Evolutionary conservation across 164 flowering plant genomes (phyloP).

Genomic region (Tetrastigma voinierianum): DNA sequence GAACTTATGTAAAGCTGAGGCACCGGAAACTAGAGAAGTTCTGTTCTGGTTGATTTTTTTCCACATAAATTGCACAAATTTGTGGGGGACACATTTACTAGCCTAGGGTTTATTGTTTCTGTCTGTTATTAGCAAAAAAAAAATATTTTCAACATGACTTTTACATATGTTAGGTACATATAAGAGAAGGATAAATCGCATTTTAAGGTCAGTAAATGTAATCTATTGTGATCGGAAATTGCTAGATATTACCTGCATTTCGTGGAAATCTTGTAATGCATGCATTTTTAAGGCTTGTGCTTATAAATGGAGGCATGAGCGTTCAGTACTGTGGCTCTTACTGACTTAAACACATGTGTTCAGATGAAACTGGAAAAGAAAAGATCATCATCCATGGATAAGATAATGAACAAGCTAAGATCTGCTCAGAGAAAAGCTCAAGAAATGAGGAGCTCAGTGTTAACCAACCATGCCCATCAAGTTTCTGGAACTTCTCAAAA

Average conservation of each 20-base stretch:
- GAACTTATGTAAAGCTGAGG: constrained; percentile 96
- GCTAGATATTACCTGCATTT: neutral
- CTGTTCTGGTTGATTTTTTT: constrained; percentile 6
- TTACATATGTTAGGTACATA: too few species aligned
- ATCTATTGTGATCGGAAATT: neutral
- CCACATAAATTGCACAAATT: neutral
- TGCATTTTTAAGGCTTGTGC: neutral
- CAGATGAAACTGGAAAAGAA: constrained; percentile 95
- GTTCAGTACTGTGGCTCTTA: neutral
- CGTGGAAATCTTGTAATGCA: neutral
- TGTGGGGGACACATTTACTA: too few species aligned
- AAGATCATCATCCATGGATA: constrained; percentile 92
- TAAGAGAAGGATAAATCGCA: too few species aligned
- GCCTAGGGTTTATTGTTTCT: too few species aligned
- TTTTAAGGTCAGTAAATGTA: neutral
- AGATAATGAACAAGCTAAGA: constrained; percentile 84
- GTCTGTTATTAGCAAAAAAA: too few species aligned
- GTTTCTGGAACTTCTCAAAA: constrained; percentile 44
- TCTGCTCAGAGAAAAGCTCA: constrained; percentile 88
- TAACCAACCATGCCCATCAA: constrained; percentile 48
- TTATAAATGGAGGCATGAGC: neutral
- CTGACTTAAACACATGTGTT: constrained; percentile 7
- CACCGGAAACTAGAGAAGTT: constrained; percentile 92
- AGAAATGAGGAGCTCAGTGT: constrained; percentile 74
- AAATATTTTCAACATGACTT: too few species aligned